phyloP scores from a whole-genome alignment of 1,139 yeast species.

The Pichia sp. region DNA sequence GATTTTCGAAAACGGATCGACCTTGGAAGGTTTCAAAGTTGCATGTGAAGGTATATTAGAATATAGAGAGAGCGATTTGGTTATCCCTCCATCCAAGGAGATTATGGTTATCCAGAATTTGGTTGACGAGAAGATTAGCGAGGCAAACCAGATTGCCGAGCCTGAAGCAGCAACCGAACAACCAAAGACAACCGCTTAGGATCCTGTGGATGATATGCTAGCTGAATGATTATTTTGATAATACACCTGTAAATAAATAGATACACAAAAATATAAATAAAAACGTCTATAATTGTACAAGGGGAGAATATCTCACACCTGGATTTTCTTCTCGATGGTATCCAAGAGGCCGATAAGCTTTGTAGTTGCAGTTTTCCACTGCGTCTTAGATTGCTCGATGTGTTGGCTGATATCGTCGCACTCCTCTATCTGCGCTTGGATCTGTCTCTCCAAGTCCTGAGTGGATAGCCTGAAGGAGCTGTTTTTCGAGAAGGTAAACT shows the following conservation, averaged over 20 bases:
- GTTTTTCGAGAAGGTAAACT: constrained; percentile 22
- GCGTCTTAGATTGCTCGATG: constrained; percentile 20
- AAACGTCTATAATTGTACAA: neutral
- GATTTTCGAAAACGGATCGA: constrained; percentile 33
- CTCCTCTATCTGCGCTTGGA: constrained; percentile 26
- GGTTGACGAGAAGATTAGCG: constrained; percentile 29
- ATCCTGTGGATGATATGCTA: neutral
- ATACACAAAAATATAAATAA: neutral
- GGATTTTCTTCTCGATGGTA: constrained; percentile 11
- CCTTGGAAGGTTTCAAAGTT: constrained; percentile 32
- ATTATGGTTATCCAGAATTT: constrained; percentile 33
- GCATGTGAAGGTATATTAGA: constrained; percentile 32
- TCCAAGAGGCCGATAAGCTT: constrained; percentile 11
- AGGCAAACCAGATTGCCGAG: constrained; percentile 22
- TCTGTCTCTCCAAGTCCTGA: constrained; percentile 21
- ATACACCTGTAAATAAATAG: constrained; percentile 1
- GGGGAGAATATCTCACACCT: neutral
- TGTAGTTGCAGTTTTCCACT: constrained; percentile 23
- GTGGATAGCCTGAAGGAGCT: constrained; percentile 24
- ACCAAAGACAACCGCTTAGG: neutral
- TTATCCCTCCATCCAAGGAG: constrained; percentile 33
- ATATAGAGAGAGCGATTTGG: constrained; percentile 31
- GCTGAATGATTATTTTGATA: neutral
- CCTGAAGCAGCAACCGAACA: constrained; percentile 11
- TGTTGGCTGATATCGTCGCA: constrained; percentile 26